A percentile compares a stretch with the other conserved stretches of the same genome.
Conservation (phyloP, 306 rosid species). For the Acacia confusa region DNA sequence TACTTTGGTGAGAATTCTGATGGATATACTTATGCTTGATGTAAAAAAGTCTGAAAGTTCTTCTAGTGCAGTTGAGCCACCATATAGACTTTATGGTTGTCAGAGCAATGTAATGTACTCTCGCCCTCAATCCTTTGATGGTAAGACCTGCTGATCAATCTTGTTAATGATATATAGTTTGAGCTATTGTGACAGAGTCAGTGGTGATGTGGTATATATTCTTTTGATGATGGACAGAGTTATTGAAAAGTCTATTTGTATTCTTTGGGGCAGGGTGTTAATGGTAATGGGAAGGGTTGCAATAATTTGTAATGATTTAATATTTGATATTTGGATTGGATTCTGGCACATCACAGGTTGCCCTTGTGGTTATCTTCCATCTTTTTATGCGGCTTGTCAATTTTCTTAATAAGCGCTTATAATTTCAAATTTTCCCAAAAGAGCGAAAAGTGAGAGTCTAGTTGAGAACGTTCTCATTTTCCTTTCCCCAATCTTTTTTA, state of each 20-base stretch:
- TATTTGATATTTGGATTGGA: not conserved
- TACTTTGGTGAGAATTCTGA: constrained; percentile 81
- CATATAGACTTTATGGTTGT: constrained; percentile 89
- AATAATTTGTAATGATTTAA: not conserved
- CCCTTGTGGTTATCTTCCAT: not conserved
- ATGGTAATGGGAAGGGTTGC: not conserved
- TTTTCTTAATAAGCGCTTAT: not conserved
- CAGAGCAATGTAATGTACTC: constrained; percentile 92
- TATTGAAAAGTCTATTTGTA: not conserved
- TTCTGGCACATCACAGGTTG: not conserved
- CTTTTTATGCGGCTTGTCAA: not conserved
- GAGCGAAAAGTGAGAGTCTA: not conserved
- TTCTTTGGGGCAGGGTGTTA: not conserved
- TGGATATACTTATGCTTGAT: constrained; percentile 85
- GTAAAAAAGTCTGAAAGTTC: constrained; percentile 54
- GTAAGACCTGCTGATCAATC: constrained; percentile 49
- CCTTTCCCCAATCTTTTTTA: not conserved
- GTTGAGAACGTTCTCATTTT: not conserved
- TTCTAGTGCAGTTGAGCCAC: constrained; percentile 51
- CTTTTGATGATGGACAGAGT: not conserved
- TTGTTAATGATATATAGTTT: not conserved
- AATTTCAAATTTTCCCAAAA: not conserved
- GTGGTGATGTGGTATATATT: not conserved
- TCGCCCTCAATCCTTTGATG: constrained; percentile 87
- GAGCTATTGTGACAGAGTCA: not conserved